Conservation (phyloP, 2,329 filamentous ascomycete species). For the Cordyceps fumosorosea region DNA sequence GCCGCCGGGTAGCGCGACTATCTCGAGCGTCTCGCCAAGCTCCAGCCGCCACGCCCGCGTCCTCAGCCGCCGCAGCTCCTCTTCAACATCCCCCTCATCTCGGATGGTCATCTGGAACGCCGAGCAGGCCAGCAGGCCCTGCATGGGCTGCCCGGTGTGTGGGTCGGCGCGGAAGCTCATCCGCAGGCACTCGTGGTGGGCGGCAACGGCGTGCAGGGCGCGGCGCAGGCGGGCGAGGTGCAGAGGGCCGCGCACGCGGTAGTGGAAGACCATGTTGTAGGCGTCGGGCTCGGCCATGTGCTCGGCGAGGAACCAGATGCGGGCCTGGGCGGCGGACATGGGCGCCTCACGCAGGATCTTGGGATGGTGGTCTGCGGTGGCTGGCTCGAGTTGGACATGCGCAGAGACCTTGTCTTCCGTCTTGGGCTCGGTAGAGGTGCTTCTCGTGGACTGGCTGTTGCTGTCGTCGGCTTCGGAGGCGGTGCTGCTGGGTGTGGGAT, state of each 20-base stretch:
- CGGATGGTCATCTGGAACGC: slow-evolving; percentile 21
- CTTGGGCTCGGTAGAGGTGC: background rate
- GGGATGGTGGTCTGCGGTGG: slow-evolving; percentile 12
- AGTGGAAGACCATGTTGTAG: slow-evolving; percentile 31
- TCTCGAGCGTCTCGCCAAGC: slow-evolving; percentile 24
- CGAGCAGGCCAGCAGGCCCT: slow-evolving; percentile 21
- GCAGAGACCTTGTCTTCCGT: background rate
- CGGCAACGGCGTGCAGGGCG: slow-evolving; percentile 26
- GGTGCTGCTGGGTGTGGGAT: background rate
- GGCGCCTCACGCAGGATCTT: slow-evolving; percentile 27
- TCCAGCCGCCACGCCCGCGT: slow-evolving; percentile 29
- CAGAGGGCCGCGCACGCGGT: slow-evolving; percentile 28
- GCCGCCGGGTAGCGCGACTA: slow-evolving; percentile 27
- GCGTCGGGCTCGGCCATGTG: slow-evolving; percentile 30
- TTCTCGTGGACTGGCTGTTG: background rate
- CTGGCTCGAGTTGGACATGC: too few species aligned
- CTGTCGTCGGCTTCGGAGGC: background rate
- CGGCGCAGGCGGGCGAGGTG: slow-evolving; percentile 22
- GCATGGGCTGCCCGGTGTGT: slow-evolving; percentile 16
- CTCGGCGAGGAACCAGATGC: slow-evolving; percentile 34
- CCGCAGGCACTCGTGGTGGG: slow-evolving; percentile 28
- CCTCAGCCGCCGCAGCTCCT: slow-evolving; percentile 25
- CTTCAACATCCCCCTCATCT: slow-evolving; percentile 21
- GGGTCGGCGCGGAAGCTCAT: slow-evolving; percentile 22
- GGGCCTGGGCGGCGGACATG: slow-evolving; percentile 23